Base-by-base conservation (phyloP, 768 basidiomycete species). In the Amanita fuliginea region DNA sequence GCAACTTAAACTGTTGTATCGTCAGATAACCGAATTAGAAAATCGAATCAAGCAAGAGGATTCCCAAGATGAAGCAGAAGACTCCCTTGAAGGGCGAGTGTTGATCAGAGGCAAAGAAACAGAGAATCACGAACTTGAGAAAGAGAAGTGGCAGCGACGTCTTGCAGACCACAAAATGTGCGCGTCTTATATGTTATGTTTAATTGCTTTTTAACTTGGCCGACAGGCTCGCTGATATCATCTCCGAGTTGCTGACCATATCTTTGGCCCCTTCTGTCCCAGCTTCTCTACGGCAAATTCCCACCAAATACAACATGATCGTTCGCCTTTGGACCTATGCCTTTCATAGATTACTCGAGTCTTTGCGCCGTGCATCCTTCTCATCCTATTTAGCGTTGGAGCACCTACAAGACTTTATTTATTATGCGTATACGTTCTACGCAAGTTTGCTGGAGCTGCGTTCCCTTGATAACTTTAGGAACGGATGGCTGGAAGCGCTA, bases 361-460 rank as follows among this genome's bases (percentile, higher is more conserved):
- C 87, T 11, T 77, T 99, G 33, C 86, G 94, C 11, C 85, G 86
- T 46, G 83, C 89, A 0, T 87, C 91, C 36, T 79, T 86, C 55
- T 71, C 74, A 1, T 77, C 76, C 2, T 68, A 68, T 5, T 69
- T 83, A 47, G 89, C 92, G 3, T 74, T 94, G 22, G 96, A 99
- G 54, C 87, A 92, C 52, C 77, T 98, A 0, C 88, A 92, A 59
- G 93, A 93, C 54, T 94, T 93, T 56, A 90, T 96, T 37, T 91
- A 93, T 57, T 96, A 91, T 55, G 87, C 95, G 0, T 99, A 98
- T 67, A 82, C 81, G 0, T 95, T 94, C 59, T 98, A 98, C 68
- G 85, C 92, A 0, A 81, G 83, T 34, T 75, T 98, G 2, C 71
- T 92, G 44, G 95, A 97, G 59, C 86, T 96, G 60, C 79, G 76